Percentiles rank a stretch among this genome's conserved stretches.
phyloP scores from a whole-genome alignment of 2,329 filamentous ascomycete genomes.

The Exophiala sp. region DNA sequence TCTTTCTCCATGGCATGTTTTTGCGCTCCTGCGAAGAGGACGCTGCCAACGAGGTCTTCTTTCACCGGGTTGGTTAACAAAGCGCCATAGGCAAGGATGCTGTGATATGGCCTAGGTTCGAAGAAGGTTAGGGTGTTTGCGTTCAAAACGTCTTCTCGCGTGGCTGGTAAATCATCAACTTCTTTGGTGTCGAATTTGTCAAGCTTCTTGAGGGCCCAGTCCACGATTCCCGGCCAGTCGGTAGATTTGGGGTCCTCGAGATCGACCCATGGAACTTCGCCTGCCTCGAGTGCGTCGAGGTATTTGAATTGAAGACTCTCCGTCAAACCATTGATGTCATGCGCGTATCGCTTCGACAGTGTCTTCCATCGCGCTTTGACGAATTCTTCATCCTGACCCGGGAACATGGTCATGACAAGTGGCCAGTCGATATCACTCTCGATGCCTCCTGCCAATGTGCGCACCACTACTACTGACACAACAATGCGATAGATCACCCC shows the following conservation, averaged over 20 bases:
- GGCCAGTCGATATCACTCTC: slow-evolving; percentile 45
- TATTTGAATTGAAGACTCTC: slow-evolving; percentile 46
- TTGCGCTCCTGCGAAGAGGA: slow-evolving; percentile 35
- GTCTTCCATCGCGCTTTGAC: slow-evolving; percentile 39
- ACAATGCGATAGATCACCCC: slow-evolving; percentile 35
- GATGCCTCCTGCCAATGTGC: slow-evolving; percentile 43
- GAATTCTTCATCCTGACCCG: slow-evolving; percentile 36
- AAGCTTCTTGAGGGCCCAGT: slow-evolving; percentile 45
- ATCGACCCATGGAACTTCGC: slow-evolving; percentile 43
- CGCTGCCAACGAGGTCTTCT: slow-evolving; percentile 34
- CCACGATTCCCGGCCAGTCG: slow-evolving; percentile 45
- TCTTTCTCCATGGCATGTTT: slow-evolving; percentile 2
- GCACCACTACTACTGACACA: slow-evolving; percentile 43
- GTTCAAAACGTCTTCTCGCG: slow-evolving; percentile 39
- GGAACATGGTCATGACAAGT: slow-evolving; percentile 42
- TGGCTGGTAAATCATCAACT: slow-evolving; percentile 43
- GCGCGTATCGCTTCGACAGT: slow-evolving; percentile 36
- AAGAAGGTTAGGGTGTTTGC: slow-evolving; percentile 42
- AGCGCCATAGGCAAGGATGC: slow-evolving; percentile 35
- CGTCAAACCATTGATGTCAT: slow-evolving; percentile 44
- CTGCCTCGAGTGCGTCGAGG: slow-evolving; percentile 43
- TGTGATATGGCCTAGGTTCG: slow-evolving; percentile 32
- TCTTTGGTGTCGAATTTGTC: slow-evolving; percentile 38
- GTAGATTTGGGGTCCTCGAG: slow-evolving; percentile 43
- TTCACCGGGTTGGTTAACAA: slow-evolving; percentile 35